Conservation (phyloP, 805 yeast species). For the Naumovozyma castellii region DNA sequence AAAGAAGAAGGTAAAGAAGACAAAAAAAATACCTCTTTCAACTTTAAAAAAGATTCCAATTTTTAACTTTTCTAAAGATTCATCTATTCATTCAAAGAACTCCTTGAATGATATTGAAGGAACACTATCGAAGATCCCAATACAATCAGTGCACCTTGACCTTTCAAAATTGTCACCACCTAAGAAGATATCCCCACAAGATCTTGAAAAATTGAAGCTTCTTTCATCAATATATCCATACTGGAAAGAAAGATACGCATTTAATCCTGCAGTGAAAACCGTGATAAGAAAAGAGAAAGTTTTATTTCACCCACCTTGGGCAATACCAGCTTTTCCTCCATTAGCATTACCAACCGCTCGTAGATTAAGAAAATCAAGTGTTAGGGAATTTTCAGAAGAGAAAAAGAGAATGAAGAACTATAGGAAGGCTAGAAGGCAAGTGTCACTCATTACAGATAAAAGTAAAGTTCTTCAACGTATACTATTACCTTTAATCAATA, state of each 20-base stretch:
- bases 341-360: constrained; percentile 24
- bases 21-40: constrained; percentile 20
- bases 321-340: constrained; percentile 26
- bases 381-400: background rate
- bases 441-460: constrained; percentile 3
- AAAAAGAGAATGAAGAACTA: constrained; percentile 1
- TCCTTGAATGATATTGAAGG: constrained; percentile 19
- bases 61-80: constrained; percentile 16
- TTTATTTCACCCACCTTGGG: constrained; percentile 30
- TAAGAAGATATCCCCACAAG: background rate
- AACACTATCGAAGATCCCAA: constrained; percentile 9
- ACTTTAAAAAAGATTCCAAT: constrained; percentile 21
- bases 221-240: background rate
- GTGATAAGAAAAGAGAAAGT: constrained; percentile 24
- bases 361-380: constrained; percentile 12
- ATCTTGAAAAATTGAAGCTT: background rate
- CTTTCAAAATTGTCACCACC: background rate
- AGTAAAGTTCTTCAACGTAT: constrained; percentile 20
- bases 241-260: background rate
- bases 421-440: background rate
- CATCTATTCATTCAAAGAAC: constrained; percentile 2
- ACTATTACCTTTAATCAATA: constrained; percentile 25
- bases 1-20: constrained; percentile 14
- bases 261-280: constrained; percentile 18
- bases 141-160: background rate